Conservation (phyloP, 768 basidiomycete species). For the Kwoniella newhampshirensis region DNA sequence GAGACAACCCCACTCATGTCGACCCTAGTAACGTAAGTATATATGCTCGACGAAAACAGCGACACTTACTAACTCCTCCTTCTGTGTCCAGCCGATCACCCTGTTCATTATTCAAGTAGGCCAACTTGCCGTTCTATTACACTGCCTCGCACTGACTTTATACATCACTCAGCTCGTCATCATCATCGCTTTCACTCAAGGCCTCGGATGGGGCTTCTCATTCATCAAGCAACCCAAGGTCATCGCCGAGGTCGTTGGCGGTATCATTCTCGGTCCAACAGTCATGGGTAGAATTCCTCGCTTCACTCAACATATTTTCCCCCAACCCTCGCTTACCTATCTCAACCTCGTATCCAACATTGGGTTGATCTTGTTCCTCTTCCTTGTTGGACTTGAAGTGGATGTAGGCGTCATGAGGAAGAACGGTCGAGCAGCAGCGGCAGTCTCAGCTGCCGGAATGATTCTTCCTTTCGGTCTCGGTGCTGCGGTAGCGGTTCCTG, state of each 20-base stretch:
- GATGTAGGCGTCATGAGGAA: slow-evolving; percentile 68
- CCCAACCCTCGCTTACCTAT: slow-evolving; percentile 62
- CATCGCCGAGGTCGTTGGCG: slow-evolving; percentile 87
- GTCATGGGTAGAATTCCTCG: slow-evolving; percentile 76
- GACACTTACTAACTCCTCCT: too few relatives aligned
- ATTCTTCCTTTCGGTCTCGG: slow-evolving; percentile 77
- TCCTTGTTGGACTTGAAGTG: slow-evolving; percentile 81
- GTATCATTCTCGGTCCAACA: slow-evolving; percentile 75
- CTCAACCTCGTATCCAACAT: slow-evolving; percentile 73
- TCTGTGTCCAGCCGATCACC: slow-evolving; percentile 31
- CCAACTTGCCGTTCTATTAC: not conserved
- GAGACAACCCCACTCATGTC: slow-evolving; percentile 68
- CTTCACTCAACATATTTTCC: slow-evolving; percentile 83
- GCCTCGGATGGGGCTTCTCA: slow-evolving; percentile 65
- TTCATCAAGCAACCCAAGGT: slow-evolving; percentile 86
- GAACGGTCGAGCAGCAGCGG: slow-evolving; percentile 62
- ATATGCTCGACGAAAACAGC: slow-evolving; percentile 76
- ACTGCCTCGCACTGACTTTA: not conserved
- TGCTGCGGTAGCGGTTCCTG: slow-evolving; percentile 68
- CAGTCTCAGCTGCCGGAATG: slow-evolving; percentile 69
- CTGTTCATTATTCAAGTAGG: not conserved
- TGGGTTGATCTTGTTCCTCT: slow-evolving; percentile 61
- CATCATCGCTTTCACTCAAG: slow-evolving; percentile 75
- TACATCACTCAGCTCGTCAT: slow-evolving; percentile 61
- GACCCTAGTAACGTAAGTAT: slow-evolving; percentile 67